Percentiles rank a stretch among this genome's conserved stretches.
These are phyloP conservation scores for Irpex lacteus DNA, from an alignment of 1,284 basidiomycete genomes.

Conservation along the genomic window DNA sequence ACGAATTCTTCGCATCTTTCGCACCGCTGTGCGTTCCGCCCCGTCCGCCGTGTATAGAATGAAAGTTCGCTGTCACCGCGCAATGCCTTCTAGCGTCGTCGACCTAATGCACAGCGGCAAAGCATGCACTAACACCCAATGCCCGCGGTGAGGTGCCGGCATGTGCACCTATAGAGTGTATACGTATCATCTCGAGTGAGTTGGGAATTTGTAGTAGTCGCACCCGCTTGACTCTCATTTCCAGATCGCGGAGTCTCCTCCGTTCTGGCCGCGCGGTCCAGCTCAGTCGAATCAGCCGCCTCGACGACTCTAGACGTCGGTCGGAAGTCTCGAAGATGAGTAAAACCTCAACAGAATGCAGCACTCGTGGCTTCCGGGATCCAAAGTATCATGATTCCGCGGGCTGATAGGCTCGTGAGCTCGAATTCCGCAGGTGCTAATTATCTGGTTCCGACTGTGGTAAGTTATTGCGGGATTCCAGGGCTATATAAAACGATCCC, in stretches of 20 bases:
- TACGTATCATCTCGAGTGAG: neutral
- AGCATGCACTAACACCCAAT: too few relatives aligned
- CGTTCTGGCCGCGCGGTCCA: slow-evolving; percentile 8
- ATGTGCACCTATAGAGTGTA: neutral
- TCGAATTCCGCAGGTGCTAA: neutral
- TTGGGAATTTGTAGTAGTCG: slow-evolving; percentile 1
- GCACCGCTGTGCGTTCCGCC: neutral
- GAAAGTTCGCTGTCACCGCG: neutral
- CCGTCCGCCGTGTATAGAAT: neutral
- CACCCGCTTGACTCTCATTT: neutral
- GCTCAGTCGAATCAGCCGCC: slow-evolving; percentile 2
- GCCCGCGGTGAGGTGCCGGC: neutral
- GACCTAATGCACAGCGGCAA: neutral
- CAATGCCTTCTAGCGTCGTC: neutral
- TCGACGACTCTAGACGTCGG: slow-evolving; percentile 5
- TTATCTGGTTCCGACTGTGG: neutral
- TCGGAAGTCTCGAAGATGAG: neutral
- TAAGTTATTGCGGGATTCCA: neutral
- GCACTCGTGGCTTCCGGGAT: neutral
- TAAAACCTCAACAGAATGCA: neutral
- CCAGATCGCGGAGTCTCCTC: neutral
- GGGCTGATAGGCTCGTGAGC: neutral
- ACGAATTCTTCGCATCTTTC: neutral
- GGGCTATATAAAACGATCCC: neutral
- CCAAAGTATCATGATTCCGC: neutral